Base-by-base conservation (phyloP, 352 stramenopile species). In the Phytopythium ostracodes region DNA sequence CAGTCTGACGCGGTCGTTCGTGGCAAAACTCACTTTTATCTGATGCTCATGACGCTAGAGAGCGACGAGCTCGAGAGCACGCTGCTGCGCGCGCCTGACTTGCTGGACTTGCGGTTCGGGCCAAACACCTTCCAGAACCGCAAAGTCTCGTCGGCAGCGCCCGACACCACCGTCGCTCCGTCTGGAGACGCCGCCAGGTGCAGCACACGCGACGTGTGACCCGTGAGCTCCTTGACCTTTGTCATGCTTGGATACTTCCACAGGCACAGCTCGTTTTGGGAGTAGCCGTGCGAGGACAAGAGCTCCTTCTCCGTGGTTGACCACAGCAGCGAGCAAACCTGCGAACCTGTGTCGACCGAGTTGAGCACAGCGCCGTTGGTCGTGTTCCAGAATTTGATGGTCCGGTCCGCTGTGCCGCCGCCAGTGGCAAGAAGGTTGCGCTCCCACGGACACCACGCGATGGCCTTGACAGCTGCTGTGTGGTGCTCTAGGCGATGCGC, bases 351-450 rank as follows among this genome's bases (percentile, higher is more conserved):
- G 72, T 99, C 95, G 20, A 99, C 90, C 22, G 89, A 98, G 90
- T 98, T 85, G 65, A 98, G 88, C 92, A 75, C 88, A 60, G 98
- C 98, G 20, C 99, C 84, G 27, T 90, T 98, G 18, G 79, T 79
- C 14, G 94, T 94, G 74, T 99, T 99, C 98, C 98, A 99, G 66
- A 99, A 98, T 78, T 99, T 99, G 79, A 99, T 99, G 58, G 89
- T 97, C 40, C 97, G 83, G 78, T 99, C 98, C 22, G 97, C 97
- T 24, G 98, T 99, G 64, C 98, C 98, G 35, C 96, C 98, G 56
- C 98, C 98, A 14, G 94, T 98, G 1, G 98, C 98, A 43, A 99
- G 85, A 11, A 99, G 64, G 67, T 99, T 97, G 20, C 95, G 92
- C 66, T 99, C 94, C 84, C 98, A 98, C 11, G 98, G 98, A 71